These are phyloP conservation scores for Pichia nanzhaoensis DNA, from an alignment of 805 yeast species.

Conservation along the genomic window DNA sequence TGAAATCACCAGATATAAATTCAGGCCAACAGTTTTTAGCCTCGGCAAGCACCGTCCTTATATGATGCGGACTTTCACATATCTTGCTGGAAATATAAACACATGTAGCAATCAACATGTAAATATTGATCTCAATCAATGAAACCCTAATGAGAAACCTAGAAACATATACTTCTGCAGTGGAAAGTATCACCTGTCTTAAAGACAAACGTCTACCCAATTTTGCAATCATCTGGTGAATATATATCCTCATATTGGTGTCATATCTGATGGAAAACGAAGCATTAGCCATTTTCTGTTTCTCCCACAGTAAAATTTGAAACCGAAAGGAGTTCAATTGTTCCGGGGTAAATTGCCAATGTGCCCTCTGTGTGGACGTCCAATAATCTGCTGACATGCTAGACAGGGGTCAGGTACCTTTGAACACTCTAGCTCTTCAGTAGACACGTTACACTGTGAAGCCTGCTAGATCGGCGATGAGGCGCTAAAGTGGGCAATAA, in stretches of 20 bases:
- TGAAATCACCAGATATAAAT: slow-evolving; percentile 82
- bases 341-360: slow-evolving; percentile 76
- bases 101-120: slow-evolving; percentile 75
- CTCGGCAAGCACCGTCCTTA: slow-evolving; percentile 73
- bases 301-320: slow-evolving; percentile 14
- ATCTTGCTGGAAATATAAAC: slow-evolving; percentile 87
- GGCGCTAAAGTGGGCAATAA: no score
- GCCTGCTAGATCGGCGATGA: no score
- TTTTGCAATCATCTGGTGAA: slow-evolving; percentile 68
- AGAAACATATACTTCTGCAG: slow-evolving; percentile 82
- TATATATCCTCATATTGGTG: slow-evolving; percentile 62
- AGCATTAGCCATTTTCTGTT: slow-evolving; percentile 18
- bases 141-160: slow-evolving; percentile 70
- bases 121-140: slow-evolving; percentile 74
- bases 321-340: slow-evolving; percentile 31
- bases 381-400: slow-evolving; percentile 77
- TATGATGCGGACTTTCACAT: slow-evolving; percentile 94
- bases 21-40: slow-evolving; percentile 94
- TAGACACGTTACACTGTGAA: no score
- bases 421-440: no score
- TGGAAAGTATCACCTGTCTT: slow-evolving; percentile 78
- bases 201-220: slow-evolving; percentile 73
- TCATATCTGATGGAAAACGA: slow-evolving; percentile 35
- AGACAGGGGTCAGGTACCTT: no score
- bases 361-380: slow-evolving; percentile 72